Percentiles rank a stretch among this genome's conserved stretches.
Conservation (phyloP, 108 stramenopile genomes). For the Fistulifera solaris region DNA sequence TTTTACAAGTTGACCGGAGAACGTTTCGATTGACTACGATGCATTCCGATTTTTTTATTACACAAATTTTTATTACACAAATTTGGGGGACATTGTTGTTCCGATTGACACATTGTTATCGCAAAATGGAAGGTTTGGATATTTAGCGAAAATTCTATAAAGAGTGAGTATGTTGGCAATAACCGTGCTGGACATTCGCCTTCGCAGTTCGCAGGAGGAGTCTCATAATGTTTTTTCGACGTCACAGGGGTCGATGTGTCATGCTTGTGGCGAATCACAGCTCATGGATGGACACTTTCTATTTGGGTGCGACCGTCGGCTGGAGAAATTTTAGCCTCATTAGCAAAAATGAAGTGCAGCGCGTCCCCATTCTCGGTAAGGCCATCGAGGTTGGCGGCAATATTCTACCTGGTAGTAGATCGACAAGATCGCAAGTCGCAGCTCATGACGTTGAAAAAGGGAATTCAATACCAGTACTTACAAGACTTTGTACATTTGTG, state of each 20-base stretch:
- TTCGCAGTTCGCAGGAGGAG: no score
- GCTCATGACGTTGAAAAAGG: slow-evolving; percentile 64
- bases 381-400: slow-evolving; percentile 62
- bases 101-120: slow-evolving; percentile 48
- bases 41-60: no score
- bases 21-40: slow-evolving; percentile 43
- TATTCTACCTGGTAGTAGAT: slow-evolving; percentile 80
- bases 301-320: slow-evolving; percentile 69
- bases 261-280: slow-evolving; percentile 91
- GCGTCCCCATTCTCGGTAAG: slow-evolving; percentile 75
- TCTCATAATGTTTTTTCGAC: no score
- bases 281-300: slow-evolving; percentile 88
- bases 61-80: slow-evolving; percentile 59
- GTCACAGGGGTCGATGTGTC: slow-evolving; percentile 46
- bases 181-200: no score
- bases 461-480: slow-evolving; percentile 78
- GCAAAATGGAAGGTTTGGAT: slow-evolving; percentile 42
- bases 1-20: slow-evolving; percentile 47
- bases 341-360: slow-evolving; percentile 74
- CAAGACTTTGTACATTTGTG: slow-evolving; percentile 73
- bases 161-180: no score
- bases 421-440: slow-evolving; percentile 58
- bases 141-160: slow-evolving; percentile 48
- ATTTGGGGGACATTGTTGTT: slow-evolving; percentile 75
- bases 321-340: slow-evolving; percentile 88